phyloP scores from a whole-genome alignment of 371 early-diverging fungal species.

The Circinella minor region DNA sequence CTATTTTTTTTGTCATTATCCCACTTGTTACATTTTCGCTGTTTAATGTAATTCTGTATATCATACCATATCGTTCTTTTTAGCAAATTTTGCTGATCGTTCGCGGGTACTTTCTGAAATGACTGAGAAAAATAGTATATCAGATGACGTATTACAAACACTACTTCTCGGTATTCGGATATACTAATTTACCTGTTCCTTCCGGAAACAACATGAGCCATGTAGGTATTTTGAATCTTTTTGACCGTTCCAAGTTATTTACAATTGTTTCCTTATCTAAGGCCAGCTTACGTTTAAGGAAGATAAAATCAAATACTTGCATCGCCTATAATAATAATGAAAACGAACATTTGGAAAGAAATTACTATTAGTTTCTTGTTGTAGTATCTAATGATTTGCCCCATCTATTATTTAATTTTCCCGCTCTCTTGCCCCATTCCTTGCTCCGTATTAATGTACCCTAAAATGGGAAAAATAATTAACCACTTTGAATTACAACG shows the following conservation, averaged over 20 bases:
- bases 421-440: no score
- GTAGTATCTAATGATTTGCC: no score
- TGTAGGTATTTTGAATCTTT: slow-evolving; percentile 53
- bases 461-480: slow-evolving; percentile 6
- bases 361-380: no score
- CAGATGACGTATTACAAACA: background rate
- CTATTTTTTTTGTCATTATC: no score
- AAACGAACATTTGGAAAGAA: background rate
- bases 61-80: slow-evolving; percentile 53
- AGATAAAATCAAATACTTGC: slow-evolving; percentile 84
- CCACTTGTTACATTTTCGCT: no score
- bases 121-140: slow-evolving; percentile 20
- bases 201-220: slow-evolving; percentile 93
- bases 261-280: slow-evolving; percentile 65
- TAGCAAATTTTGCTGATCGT: slow-evolving; percentile 48
- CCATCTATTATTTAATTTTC: no score
- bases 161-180: background rate
- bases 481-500: background rate
- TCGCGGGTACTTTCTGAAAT: slow-evolving; percentile 53
- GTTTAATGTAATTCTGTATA: background rate
- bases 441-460: background rate
- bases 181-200: slow-evolving; percentile 65
- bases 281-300: slow-evolving; percentile 81
- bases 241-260: slow-evolving; percentile 36
- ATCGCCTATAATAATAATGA: slow-evolving; percentile 64